Percentiles rank a stretch among this genome's conserved stretches.
phyloP scores from a whole-genome alignment of 108 stramenopile genomes.

The Nitzschia sp. region DNA sequence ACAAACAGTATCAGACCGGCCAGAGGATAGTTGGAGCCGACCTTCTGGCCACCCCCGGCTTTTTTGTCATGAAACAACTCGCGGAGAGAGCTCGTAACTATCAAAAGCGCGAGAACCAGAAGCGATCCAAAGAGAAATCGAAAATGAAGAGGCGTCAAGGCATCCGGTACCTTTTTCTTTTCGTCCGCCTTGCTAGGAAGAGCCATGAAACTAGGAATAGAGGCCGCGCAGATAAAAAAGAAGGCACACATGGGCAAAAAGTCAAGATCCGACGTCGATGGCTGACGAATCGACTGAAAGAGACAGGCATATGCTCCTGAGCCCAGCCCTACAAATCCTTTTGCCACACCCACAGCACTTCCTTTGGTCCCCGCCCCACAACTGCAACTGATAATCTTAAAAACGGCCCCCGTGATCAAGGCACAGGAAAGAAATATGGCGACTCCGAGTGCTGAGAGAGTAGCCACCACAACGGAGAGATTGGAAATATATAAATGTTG shows the following conservation, averaged over 20 bases:
- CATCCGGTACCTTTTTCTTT: constrained; percentile 44
- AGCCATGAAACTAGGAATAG: constrained; percentile 56
- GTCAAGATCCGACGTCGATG: constrained; percentile 48
- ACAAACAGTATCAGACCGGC: constrained; percentile 50
- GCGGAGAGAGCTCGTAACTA: constrained; percentile 51
- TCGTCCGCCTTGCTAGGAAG: constrained; percentile 52
- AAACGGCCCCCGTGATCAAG: constrained; percentile 76
- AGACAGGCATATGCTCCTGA: constrained; percentile 43
- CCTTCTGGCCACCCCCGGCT: constrained; percentile 4
- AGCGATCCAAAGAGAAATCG: constrained; percentile 68
- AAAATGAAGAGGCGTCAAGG: constrained; percentile 66
- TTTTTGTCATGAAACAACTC: constrained; percentile 32
- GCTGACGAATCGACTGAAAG: constrained; percentile 56
- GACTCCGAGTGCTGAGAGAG: constrained; percentile 58
- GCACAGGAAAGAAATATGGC: constrained; percentile 69
- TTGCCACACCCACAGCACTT: constrained; percentile 81
- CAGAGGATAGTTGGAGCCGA: constrained; percentile 22
- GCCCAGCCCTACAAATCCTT: constrained; percentile 86
- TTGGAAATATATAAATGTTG: constrained; percentile 11
- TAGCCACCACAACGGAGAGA: constrained; percentile 34
- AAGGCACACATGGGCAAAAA: constrained; percentile 81
- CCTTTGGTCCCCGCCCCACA: constrained; percentile 75
- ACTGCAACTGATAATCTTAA: constrained; percentile 72
- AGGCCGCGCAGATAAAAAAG: constrained; percentile 59
- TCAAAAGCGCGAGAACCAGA: constrained; percentile 48